Percentiles rank a stretch among this genome's conserved stretches.
Evolutionary conservation across 176 grass and related monocot species (phyloP).

Genomic region (Stipa capillata): DNA sequence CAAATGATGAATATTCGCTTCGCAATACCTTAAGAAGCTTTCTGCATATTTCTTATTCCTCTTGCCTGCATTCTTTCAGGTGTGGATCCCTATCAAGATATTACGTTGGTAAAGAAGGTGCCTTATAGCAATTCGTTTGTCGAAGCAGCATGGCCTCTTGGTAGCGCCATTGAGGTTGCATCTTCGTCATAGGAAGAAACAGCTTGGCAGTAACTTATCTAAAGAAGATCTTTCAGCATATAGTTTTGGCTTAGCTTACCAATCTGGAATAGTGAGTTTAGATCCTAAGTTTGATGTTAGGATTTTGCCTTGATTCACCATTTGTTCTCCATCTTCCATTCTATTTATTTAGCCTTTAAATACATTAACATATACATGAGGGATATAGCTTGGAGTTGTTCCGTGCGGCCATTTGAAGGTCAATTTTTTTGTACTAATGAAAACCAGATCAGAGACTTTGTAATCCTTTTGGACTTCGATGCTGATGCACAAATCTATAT

Average conservation of each 20-base stretch:
- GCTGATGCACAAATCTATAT: conserved; percentile 24
- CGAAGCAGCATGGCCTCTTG: conserved; percentile 96
- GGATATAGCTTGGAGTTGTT: conserved; percentile 30
- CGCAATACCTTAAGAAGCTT: background rate
- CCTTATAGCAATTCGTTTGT: conserved; percentile 57
- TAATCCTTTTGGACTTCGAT: conserved; percentile 1
- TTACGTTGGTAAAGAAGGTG: conserved; percentile 93
- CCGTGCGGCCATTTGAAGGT: conserved; percentile 1
- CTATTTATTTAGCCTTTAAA: conserved; percentile 32
- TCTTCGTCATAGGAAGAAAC: conserved; percentile 56
- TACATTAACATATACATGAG: conserved; percentile 33
- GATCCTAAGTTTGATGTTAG: conserved; percentile 32
- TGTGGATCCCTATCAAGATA: conserved; percentile 81
- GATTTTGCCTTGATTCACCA: conserved; percentile 34
- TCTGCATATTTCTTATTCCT: background rate
- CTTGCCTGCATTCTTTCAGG: conserved; percentile 31
- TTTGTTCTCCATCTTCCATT: conserved; percentile 38
- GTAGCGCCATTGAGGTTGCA: conserved; percentile 91
- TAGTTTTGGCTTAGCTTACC: conserved; percentile 48
- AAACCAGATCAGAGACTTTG: conserved; percentile 5
- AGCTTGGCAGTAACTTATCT: conserved; percentile 14
- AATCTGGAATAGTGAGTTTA: conserved; percentile 29
- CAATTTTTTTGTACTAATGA: conserved; percentile 21
- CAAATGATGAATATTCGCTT: background rate
- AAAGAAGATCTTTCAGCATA: conserved; percentile 3